Base-by-base conservation (phyloP, 192 early-diverging fungal genomes). In the Coemansia sp. region DNA sequence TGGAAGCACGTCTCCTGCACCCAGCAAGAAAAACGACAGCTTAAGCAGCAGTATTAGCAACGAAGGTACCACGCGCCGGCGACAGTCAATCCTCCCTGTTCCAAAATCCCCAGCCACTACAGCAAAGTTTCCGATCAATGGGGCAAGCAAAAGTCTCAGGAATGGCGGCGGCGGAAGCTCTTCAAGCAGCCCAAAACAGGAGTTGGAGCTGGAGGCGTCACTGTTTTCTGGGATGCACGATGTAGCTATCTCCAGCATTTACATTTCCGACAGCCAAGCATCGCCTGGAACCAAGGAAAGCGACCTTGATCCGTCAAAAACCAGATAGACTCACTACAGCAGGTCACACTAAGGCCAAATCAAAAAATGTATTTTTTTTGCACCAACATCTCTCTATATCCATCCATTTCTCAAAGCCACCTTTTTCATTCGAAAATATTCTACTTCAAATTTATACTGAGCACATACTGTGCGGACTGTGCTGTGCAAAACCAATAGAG, bases 41-140 rank as follows among this genome's bases (percentile, higher is more conserved):
- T 21, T 60, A 29, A 46, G 62, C 61, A 59, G 59, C 49, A 40
- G 58, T 25, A 13, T 62, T 13, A 42, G 53, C 12, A 61, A 64
- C 31, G 37, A 39, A 26, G 49, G 31, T 20, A 68, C 64, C 20
- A 63, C 67, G 18, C 63, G 67, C 3, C 72, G 71, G 58, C 65
- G 71, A 53, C 60, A 53, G 23, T 67, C 71, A 2, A 31, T 60
- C 16, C 42, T 68, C 46, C 37, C 40, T 46, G 43, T 13, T 46
- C n/a, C 43, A 15, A 46, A 46, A 20, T n/a, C 43, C 20, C 43
- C 48, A 12, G 7, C 48, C 16, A 7, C 16, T 8, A 3, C 23
- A 4, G 16, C 48, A 51, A 26, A 26, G 7, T 25, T 7, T 16
- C 21, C 34, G 34, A 4, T 10, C 34, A 35, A 4, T 35, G 48